Evolutionary conservation across 352 stramenopile species (phyloP).

Genomic region (Pythium rhizo-oryzae): DNA sequence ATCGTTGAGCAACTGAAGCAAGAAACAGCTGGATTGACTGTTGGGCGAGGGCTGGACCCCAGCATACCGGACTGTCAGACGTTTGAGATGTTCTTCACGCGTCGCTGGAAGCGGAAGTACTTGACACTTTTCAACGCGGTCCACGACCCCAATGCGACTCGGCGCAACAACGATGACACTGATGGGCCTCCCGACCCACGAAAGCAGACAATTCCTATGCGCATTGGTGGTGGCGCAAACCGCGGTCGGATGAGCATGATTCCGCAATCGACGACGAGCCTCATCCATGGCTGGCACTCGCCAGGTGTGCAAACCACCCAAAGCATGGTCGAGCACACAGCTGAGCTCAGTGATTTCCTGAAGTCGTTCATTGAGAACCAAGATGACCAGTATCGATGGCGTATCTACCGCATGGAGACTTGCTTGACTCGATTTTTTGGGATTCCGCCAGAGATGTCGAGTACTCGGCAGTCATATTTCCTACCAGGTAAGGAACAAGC

Average conservation of each 20-base stretch:
- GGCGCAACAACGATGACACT: conserved; percentile 19
- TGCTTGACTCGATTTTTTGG: conserved; percentile 68
- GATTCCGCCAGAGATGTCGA: conserved; percentile 73
- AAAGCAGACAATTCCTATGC: conserved; percentile 16
- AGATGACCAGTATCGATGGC: conserved; percentile 73
- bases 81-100: conserved; percentile 93
- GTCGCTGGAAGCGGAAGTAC: conserved; percentile 87
- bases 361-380: conserved; percentile 87
- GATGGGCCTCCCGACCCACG: conserved; percentile 17
- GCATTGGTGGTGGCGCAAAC: conserved; percentile 1
- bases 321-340: conserved; percentile 53
- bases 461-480: conserved; percentile 67
- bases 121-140: conserved; percentile 54
- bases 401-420: conserved; percentile 82
- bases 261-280: conserved; percentile 12
- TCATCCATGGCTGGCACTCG: conserved; percentile 21
- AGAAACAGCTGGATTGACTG: conserved; percentile 87
- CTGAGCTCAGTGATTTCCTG: conserved; percentile 73
- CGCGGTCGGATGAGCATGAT: conserved; percentile 6
- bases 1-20: conserved; percentile 91
- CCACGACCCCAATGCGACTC: conserved; percentile 12
- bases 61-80: conserved; percentile 84
- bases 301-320: conserved; percentile 35
- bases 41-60: conserved; percentile 83
- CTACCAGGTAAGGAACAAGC: conserved; percentile 43